phyloP scores from a whole-genome alignment of 805 yeast genomes.

The Candida ortonii region DNA sequence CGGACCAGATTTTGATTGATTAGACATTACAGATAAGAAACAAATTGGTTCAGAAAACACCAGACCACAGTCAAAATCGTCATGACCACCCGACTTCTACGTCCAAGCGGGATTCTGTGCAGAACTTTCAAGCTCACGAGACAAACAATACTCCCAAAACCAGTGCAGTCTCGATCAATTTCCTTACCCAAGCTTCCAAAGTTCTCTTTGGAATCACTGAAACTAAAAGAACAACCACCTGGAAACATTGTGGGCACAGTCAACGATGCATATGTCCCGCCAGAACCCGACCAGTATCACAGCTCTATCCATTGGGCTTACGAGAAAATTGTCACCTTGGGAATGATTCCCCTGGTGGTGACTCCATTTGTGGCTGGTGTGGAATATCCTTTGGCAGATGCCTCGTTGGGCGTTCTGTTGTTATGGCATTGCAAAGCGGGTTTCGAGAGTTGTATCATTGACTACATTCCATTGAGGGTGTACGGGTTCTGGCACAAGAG shows the following conservation, averaged over 20 bases:
- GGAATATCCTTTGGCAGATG: conserved; percentile 67
- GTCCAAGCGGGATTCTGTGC: too few species aligned
- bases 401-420: conserved; percentile 60
- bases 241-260: conserved; percentile 91
- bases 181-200: conserved; percentile 23
- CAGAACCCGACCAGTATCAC: conserved; percentile 58
- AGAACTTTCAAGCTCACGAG: too few species aligned
- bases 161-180: conserved; percentile 20
- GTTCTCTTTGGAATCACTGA: conserved; percentile 32
- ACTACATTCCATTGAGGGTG: conserved; percentile 84
- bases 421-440: conserved; percentile 84
- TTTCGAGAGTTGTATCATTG: conserved; percentile 85
- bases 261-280: conserved; percentile 79
- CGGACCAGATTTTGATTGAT: too few species aligned
- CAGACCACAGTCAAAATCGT: too few species aligned
- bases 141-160: too few species aligned
- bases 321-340: conserved; percentile 69
- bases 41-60: too few species aligned
- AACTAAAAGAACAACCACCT: conserved; percentile 75
- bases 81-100: too few species aligned
- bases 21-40: too few species aligned
- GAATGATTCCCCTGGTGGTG: conserved; percentile 72
- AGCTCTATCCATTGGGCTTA: conserved; percentile 95
- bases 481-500: conserved; percentile 73
- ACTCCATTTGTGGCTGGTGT: conserved; percentile 78